These are phyloP conservation scores for Cutaneotrichosporon spelunceum DNA, from an alignment of 1,284 basidiomycete genomes.

Conservation along the genomic window DNA sequence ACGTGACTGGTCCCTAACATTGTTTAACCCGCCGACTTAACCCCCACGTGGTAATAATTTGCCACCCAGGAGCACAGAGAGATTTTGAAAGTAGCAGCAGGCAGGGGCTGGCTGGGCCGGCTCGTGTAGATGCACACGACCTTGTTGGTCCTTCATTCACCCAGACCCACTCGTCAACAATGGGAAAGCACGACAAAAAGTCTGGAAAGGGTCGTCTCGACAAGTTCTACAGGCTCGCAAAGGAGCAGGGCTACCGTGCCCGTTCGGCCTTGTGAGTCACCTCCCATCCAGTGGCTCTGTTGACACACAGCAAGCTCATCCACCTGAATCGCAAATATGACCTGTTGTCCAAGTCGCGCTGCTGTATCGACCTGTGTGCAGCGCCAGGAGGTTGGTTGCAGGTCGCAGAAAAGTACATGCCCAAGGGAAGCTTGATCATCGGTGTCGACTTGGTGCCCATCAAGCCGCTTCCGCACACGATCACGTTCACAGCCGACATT, in stretches of 20 bases:
- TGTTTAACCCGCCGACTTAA: neutral
- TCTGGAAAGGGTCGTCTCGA: slow-evolving; percentile 81
- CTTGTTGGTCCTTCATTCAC: neutral
- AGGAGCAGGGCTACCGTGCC: slow-evolving; percentile 96
- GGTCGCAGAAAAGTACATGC: slow-evolving; percentile 98
- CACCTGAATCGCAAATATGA: slow-evolving; percentile 98
- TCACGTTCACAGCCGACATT: slow-evolving; percentile 92
- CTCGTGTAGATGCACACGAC: neutral
- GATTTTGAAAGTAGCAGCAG: slow-evolving; percentile 12
- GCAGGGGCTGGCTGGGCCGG: neutral
- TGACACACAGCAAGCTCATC: slow-evolving; percentile 71
- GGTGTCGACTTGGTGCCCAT: slow-evolving; percentile 98
- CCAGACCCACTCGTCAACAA: slow-evolving; percentile 20
- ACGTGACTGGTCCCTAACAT: too few relatives aligned
- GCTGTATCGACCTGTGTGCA: slow-evolving; percentile 96
- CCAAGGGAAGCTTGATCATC: slow-evolving; percentile 87
- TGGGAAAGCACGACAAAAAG: slow-evolving; percentile 56
- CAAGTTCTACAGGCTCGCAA: slow-evolving; percentile 78
- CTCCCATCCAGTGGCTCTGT: neutral
- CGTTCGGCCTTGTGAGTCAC: slow-evolving; percentile 80
- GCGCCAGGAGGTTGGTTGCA: slow-evolving; percentile 99
- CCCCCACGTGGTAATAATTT: slow-evolving; percentile 1
- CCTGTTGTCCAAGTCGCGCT: slow-evolving; percentile 84
- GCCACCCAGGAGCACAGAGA: slow-evolving; percentile 7
- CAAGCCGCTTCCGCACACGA: slow-evolving; percentile 88